These are phyloP conservation scores for Sphaerulina vaccinii DNA, from an alignment of 2,329 filamentous ascomycete genomes.

Conservation along the genomic window DNA sequence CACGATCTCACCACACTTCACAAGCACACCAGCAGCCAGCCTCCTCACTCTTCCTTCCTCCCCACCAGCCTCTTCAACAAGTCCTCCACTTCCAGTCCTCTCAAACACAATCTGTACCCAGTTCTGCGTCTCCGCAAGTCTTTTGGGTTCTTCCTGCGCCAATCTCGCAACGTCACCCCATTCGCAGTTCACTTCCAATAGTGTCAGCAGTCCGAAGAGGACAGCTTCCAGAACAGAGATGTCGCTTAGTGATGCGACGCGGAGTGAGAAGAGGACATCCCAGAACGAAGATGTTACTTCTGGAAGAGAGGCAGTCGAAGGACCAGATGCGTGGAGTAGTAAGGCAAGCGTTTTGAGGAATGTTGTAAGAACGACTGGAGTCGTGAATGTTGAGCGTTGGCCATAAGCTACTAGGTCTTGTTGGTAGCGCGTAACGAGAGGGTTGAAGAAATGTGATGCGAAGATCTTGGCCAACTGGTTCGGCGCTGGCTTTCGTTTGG, in stretches of 20 bases:
- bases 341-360: conserved; percentile 85
- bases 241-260: conserved; percentile 49
- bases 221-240: conserved; percentile 68
- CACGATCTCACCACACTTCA: conserved; percentile 76
- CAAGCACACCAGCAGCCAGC: conserved; percentile 72
- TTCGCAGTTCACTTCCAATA: conserved; percentile 73
- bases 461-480: conserved; percentile 79
- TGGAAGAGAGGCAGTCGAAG: conserved; percentile 70
- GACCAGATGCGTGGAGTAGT: conserved; percentile 77
- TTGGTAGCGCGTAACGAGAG: conserved; percentile 69
- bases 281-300: conserved; percentile 83
- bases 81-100: conserved; percentile 31
- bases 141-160: conserved; percentile 70
- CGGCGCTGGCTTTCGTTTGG: conserved; percentile 58
- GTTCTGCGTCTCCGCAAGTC: conserved; percentile 80
- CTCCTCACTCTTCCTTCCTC: conserved; percentile 80
- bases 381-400: conserved; percentile 58
- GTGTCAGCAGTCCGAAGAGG: conserved; percentile 73
- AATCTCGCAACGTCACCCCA: conserved; percentile 62
- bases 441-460: conserved; percentile 77
- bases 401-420: conserved; percentile 37
- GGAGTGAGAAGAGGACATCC: conserved; percentile 73
- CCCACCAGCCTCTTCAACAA: conserved; percentile 56
- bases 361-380: conserved; percentile 72
- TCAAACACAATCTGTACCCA: conserved; percentile 82